These are phyloP conservation scores for Hypoxylon sp. DNA, from an alignment of 2,329 filamentous ascomycete genomes.

Conservation along the genomic window DNA sequence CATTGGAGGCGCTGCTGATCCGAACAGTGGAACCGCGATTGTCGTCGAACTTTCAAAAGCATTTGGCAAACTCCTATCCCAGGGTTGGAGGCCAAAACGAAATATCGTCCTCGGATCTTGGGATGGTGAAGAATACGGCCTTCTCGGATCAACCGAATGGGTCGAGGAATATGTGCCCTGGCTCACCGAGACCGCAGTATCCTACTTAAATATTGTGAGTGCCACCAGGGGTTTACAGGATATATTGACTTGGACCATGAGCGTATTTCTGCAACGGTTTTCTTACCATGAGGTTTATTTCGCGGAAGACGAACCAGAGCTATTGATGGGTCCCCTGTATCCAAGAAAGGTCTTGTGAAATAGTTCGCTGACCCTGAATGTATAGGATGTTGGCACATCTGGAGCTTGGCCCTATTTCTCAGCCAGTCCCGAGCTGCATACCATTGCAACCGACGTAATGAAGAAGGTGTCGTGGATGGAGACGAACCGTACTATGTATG, in stretches of 20 bases:
- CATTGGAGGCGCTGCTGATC: slow-evolving; percentile 86
- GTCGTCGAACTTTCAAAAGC: slow-evolving; percentile 82
- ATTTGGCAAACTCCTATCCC: slow-evolving; percentile 76
- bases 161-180: slow-evolving; percentile 86
- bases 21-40: slow-evolving; percentile 83
- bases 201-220: slow-evolving; percentile 79
- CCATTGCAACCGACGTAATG: slow-evolving; percentile 73
- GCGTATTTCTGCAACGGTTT: background rate
- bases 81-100: slow-evolving; percentile 84
- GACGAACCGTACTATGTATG: slow-evolving; percentile 59
- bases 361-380: slow-evolving; percentile 1
- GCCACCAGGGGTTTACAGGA: background rate
- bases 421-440: slow-evolving; percentile 77
- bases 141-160: slow-evolving; percentile 88
- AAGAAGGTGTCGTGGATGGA: slow-evolving; percentile 73
- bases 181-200: slow-evolving; percentile 78
- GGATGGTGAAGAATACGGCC: slow-evolving; percentile 83
- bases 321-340: background rate
- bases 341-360: background rate
- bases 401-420: slow-evolving; percentile 71
- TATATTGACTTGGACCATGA: background rate
- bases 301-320: background rate
- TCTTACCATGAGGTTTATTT: background rate
- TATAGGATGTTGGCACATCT: slow-evolving; percentile 72
- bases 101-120: slow-evolving; percentile 83